Base-by-base conservation (phyloP, 306 rosid species). In the Vachellia collinsii region DNA sequence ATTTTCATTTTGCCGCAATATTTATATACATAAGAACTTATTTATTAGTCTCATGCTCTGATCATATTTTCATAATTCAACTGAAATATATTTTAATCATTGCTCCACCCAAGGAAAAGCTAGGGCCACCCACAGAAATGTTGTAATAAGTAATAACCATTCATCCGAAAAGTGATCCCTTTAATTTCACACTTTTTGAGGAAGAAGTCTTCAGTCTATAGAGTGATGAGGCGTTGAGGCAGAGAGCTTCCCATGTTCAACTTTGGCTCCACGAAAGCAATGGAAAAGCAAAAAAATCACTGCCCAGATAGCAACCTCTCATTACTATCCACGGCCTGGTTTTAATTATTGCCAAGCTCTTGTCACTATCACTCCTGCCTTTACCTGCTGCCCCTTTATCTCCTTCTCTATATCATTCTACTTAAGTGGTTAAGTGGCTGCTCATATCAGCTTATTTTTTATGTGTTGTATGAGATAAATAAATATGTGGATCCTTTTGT, bases 161-260 rank as follows among this genome's bases (percentile, higher is more conserved):
- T 50, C 16, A 48, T 48, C 0, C 1, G 17, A 6, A 8, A 29
- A 6, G 12, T 8, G 11, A 56, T 36, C 4, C 37, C 66, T 59
- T 59, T 23, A 23, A 16, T 51, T 64, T 19, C 4, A 36, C 70
- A 37, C 70, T 37, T 36, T 37, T 65, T 7, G 25, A 6, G 20
- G 4, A 17, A 41, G 46, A 23, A 65, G 46, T n/a, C 29, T 54
- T 54, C 11, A 7, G 36, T 8, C 42, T 3, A 16, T 36, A 36
- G 8, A 65, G 29, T 20, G 38, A 41, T 42, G 8, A 50, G 56
- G 56, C n/a, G n/a, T 8, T 8, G 6, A n/a, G 62, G 62, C n/a
- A n/a, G n/a, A n/a, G n/a, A n/a, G 29, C 78, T 61, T 72, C 64
- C 29, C 77, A 20, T 7, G 64, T 44, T 61, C 53, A 46, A 61